Conservation (phyloP, 768 basidiomycete species). For the Chalciporus pseudorubinellus region DNA sequence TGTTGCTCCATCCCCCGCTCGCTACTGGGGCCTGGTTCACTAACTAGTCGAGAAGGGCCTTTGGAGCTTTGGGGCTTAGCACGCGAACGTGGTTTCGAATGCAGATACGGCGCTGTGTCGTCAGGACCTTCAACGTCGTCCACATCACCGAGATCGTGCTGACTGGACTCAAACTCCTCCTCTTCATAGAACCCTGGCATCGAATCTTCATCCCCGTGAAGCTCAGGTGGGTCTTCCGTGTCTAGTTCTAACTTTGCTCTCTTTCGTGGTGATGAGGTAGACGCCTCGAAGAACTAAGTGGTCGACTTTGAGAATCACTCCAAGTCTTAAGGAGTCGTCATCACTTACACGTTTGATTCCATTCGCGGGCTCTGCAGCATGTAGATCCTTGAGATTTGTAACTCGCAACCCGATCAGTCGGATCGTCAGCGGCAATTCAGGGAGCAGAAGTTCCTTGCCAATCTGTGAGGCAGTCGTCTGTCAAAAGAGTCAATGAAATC, state of each 20-base stretch:
- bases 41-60: neutral
- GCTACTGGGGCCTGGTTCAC: constrained; percentile 22
- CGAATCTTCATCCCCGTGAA: constrained; percentile 26
- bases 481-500: constrained; percentile 1
- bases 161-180: constrained; percentile 30
- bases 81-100: constrained; percentile 16
- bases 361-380: constrained; percentile 38
- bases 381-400: constrained; percentile 85
- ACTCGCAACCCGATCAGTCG: constrained; percentile 86
- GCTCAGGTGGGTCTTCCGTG: constrained; percentile 18
- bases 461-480: constrained; percentile 42
- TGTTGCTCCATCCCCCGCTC: constrained; percentile 25
- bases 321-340: neutral
- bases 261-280: constrained; percentile 38
- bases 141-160: constrained; percentile 7
- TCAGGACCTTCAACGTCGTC: constrained; percentile 7
- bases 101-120: neutral
- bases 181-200: constrained; percentile 59
- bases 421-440: constrained; percentile 76
- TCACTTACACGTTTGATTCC: constrained; percentile 75
- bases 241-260: constrained; percentile 34
- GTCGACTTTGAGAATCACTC: neutral
- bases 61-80: neutral
- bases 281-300: constrained; percentile 57
- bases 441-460: constrained; percentile 77